Conservation (phyloP, 1,139 yeast genomes). For the Meyerozyma sp. region DNA sequence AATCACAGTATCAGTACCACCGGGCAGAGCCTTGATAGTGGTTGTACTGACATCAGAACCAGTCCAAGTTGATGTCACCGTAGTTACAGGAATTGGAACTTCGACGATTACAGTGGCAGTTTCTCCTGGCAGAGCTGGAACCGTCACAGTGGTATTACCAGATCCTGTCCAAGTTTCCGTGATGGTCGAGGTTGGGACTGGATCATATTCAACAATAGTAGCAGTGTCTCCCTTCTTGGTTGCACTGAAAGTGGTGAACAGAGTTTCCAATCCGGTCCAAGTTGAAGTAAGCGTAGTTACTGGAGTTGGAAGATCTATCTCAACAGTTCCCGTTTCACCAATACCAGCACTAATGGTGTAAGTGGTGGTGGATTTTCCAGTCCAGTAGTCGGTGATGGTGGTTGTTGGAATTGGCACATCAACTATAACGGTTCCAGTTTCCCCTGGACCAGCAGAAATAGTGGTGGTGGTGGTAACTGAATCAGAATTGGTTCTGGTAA, state of each 20-base stretch:
- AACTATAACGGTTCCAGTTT: conserved; percentile 9
- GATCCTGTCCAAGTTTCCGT: conserved; percentile 2
- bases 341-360: conserved; percentile 5
- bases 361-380: conserved; percentile 1
- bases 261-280: conserved; percentile 16
- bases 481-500: background rate
- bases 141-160: conserved; percentile 9
- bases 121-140: conserved; percentile 11
- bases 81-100: conserved; percentile 4
- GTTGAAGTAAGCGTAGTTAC: conserved; percentile 8
- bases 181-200: conserved; percentile 8
- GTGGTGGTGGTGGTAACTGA: background rate
- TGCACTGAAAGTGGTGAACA: conserved; percentile 21
- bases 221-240: conserved; percentile 8
- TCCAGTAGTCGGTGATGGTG: conserved; percentile 10
- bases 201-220: conserved; percentile 4
- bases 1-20: conserved; percentile 1
- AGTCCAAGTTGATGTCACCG: background rate
- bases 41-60: background rate
- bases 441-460: conserved; percentile 1
- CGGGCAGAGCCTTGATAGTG: background rate
- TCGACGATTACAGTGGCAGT: conserved; percentile 4
- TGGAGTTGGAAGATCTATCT: conserved; percentile 11
- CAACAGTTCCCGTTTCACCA: conserved; percentile 11
- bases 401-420: conserved; percentile 11